These are phyloP conservation scores for Rhizopus sp. DNA, from an alignment of 371 early-diverging fungal genomes.

Conservation along the genomic window DNA sequence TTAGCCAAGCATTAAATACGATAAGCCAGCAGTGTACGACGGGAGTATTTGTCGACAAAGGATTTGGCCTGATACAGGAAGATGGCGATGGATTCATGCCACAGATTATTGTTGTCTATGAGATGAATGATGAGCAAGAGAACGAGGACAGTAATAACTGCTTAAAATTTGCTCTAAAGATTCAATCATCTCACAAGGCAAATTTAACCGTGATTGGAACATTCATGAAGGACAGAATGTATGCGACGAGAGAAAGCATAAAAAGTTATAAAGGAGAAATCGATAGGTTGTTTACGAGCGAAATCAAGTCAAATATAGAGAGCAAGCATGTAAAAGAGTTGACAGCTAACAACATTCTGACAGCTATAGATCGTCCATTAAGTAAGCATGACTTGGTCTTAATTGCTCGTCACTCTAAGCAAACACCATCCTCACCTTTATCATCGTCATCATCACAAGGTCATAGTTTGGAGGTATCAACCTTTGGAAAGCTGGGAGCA, in stretches of 20 bases:
- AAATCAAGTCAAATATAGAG: background rate
- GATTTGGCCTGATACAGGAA: conserved; percentile 52
- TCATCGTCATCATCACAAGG: background rate
- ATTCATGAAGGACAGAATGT: background rate
- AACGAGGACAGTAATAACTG: conserved; percentile 4
- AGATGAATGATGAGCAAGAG: conserved; percentile 18
- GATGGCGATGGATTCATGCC: conserved; percentile 24
- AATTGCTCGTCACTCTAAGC: conserved; percentile 10
- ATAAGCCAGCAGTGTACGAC: conserved; percentile 14
- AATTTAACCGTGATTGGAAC: conserved; percentile 13
- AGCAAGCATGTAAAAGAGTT: conserved; percentile 5
- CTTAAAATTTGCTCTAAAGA: conserved; percentile 33
- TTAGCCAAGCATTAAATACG: conserved; percentile 13
- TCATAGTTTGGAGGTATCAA: too few species aligned
- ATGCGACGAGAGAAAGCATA: background rate
- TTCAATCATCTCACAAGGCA: conserved; percentile 22
- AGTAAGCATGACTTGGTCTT: conserved; percentile 18
- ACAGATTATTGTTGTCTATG: conserved; percentile 22
- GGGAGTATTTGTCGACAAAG: conserved; percentile 75
- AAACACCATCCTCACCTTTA: too few species aligned
- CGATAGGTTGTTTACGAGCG: background rate
- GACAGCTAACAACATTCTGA: background rate
- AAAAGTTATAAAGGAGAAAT: background rate
- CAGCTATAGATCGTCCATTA: background rate
- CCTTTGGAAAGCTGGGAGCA: background rate